phyloP scores from a whole-genome alignment of 257 asterid genomes.

The Fraxinus americana region DNA sequence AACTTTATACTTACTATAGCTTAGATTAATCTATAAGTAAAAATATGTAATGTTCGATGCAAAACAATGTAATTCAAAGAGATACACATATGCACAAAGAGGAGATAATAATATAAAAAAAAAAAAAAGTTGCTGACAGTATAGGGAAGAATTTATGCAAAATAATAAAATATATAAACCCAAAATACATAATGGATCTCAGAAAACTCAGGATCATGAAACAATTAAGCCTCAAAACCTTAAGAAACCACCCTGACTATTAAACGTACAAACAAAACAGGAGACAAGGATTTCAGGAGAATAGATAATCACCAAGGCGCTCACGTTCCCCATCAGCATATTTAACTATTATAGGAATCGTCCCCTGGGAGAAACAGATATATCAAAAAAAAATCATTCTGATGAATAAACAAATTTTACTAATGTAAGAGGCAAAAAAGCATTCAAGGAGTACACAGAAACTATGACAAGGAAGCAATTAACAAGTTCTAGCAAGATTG shows the following conservation, averaged over 20 bases:
- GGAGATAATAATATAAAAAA: not conserved
- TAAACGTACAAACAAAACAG: slow-evolving; percentile 8
- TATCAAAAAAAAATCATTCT: slow-evolving; percentile 11
- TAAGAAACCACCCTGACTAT: slow-evolving; percentile 8
- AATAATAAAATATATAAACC: not conserved
- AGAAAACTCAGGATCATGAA: slow-evolving; percentile 16
- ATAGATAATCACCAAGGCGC: slow-evolving; percentile 63
- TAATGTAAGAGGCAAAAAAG: not conserved
- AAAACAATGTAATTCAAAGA: not conserved
- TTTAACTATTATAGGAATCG: slow-evolving; percentile 62
- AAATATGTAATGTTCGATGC: slow-evolving; percentile 1
- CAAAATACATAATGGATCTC: not conserved
- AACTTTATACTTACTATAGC: not conserved
- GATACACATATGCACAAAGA: not conserved
- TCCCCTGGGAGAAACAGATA: slow-evolving; percentile 45
- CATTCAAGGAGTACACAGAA: not conserved
- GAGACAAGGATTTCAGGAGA: slow-evolving; percentile 10
- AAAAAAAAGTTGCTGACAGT: not conserved
- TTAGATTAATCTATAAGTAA: not conserved
- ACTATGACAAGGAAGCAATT: not conserved
- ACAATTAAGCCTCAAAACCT: slow-evolving; percentile 13
- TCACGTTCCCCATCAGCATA: slow-evolving; percentile 81
- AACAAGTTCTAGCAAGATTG: not conserved
- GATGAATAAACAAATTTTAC: not conserved
- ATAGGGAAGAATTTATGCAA: not conserved